Evolutionary conservation across 2,329 filamentous ascomycete species (phyloP), one percentile per base, ranked within the genome.

Genomic region (Colletotrichum gigasporum): DNA sequence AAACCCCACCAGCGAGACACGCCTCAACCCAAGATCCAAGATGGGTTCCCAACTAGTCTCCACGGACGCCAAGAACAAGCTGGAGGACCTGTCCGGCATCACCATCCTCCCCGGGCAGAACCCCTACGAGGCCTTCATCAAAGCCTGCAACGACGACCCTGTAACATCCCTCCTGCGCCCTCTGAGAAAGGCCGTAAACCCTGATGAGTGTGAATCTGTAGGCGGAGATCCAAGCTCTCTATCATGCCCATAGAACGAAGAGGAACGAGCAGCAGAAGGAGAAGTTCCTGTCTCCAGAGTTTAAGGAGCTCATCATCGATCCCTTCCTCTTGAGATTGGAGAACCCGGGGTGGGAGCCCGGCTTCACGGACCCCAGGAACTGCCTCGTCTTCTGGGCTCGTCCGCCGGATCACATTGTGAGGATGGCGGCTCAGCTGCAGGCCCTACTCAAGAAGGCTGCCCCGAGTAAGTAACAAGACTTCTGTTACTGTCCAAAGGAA

Each of bases 351-450:
- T 78, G 90, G 34, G 85, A 92, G 67, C 90, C 89, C 1, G 87
- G 87, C 1, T 97, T 91, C 73, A 75, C 82, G 53, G 95, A 98
- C 74, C 86, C 87, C 41, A 84, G 95, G 39, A 85, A 97, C 72
- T 96, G 94, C 73, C 82, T 97, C 10, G 92, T 94, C 1, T 90
- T 97, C 73, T 97, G 94, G 93, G 93, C 92, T 3, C 85, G 94
- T 6, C 95, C 95, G 14, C 91, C 94, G 1, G 78, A 87, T 45
- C 87, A 90, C 69, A 82, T 97, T 16, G 82, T 90, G 45, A 79
- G 84, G 18, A 78, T 98, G 63, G 87, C 95, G 3, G 77, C 80
- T 2, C 84, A 85, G 60, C 79, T 97, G 28, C 95, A 97, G 76
- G 76, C 83, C 51, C 84, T 87, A 71, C 80, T 96, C 48, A 81